phyloP scores from a whole-genome alignment of 2,329 filamentous ascomycete genomes.

The Pseudogymnoascus sp. region DNA sequence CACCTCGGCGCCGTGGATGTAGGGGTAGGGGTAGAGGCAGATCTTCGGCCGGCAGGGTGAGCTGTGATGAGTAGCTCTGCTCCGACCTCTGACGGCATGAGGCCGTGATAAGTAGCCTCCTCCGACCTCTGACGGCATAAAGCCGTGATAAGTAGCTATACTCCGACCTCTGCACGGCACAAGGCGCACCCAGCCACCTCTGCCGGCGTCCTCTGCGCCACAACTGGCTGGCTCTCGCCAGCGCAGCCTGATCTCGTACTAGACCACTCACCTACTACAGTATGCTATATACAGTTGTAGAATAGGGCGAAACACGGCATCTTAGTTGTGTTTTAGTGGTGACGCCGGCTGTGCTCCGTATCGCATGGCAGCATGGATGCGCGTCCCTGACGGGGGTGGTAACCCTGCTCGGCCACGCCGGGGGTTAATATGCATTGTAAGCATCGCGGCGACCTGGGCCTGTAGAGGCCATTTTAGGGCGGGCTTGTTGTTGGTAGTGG shows the following conservation, averaged over 20 bases:
- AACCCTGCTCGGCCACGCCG: not conserved
- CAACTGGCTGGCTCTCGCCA: not conserved
- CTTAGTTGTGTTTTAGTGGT: conserved; percentile 1
- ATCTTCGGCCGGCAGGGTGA: not conserved
- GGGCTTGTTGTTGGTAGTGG: not conserved
- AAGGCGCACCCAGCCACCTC: not conserved
- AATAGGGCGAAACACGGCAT: not conserved
- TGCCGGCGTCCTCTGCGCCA: not conserved
- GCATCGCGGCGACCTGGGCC: not conserved
- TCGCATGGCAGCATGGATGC: conserved; percentile 1
- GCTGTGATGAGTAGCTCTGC: not conserved
- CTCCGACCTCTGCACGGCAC: not conserved
- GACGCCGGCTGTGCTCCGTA: not conserved
- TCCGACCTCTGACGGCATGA: not conserved
- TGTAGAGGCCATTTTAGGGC: not conserved
- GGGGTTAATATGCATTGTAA: not conserved
- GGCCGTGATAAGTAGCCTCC: too few species aligned
- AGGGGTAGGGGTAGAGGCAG: not conserved
- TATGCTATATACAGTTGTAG: too few species aligned
- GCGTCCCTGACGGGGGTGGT: not conserved
- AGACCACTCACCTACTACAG: not conserved
- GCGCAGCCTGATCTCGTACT: not conserved
- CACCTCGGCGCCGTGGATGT: not conserved
- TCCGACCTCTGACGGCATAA: not conserved
- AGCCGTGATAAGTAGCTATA: not conserved